These are phyloP conservation scores for Xylariaceae sp. DNA, from an alignment of 2,329 filamentous ascomycete genomes.

Conservation along the genomic window DNA sequence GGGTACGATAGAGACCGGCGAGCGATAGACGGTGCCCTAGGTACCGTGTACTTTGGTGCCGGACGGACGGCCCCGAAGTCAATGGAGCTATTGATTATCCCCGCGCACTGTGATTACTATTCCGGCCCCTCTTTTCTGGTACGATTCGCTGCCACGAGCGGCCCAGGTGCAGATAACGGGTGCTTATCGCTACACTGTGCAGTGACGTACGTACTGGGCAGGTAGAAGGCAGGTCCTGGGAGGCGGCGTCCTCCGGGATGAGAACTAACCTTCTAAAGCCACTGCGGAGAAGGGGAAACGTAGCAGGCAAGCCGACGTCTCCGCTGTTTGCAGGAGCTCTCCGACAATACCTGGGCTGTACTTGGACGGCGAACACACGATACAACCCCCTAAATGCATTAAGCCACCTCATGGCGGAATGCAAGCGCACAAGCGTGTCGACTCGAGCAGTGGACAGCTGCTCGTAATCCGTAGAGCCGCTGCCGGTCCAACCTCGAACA, in stretches of 20 bases:
- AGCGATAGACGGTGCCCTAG: not conserved
- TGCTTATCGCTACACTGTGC: not conserved
- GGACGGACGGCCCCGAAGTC: not conserved
- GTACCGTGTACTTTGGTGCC: not conserved
- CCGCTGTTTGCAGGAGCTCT: conserved; percentile 14
- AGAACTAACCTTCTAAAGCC: conserved; percentile 2
- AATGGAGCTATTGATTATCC: not conserved
- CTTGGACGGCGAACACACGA: not conserved
- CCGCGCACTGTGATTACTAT: not conserved
- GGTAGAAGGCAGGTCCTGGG: conserved; percentile 6
- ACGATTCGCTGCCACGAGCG: too few relatives aligned
- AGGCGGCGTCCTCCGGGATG: conserved; percentile 23
- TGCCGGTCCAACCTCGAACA: not conserved
- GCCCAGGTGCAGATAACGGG: too few relatives aligned
- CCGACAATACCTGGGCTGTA: conserved; percentile 10
- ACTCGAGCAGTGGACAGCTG: not conserved
- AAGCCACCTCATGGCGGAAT: not conserved
- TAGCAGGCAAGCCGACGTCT: not conserved
- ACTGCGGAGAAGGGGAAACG: conserved; percentile 14
- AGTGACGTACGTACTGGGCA: not conserved
- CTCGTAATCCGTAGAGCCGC: not conserved
- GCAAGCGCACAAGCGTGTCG: not conserved
- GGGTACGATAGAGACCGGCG: not conserved
- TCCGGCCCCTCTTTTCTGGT: too few relatives aligned
- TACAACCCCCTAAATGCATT: not conserved